phyloP scores from a whole-genome alignment of 1,139 yeast species.

The Pichia sp. region DNA sequence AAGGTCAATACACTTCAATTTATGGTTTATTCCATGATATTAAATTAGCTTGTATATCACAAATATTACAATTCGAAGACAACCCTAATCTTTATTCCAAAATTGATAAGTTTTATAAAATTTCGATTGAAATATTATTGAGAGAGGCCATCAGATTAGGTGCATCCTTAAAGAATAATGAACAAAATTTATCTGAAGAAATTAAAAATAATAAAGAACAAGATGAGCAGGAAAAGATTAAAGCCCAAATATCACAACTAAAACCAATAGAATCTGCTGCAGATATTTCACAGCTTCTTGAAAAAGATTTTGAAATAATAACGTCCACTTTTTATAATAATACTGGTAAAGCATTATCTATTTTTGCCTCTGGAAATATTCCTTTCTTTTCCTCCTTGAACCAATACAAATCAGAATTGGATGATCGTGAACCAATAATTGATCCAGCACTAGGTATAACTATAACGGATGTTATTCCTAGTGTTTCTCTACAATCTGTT shows the following conservation, averaged over 20 bases:
- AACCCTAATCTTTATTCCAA: conserved; percentile 43
- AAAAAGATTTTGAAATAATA: conserved; percentile 63
- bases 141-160: conserved; percentile 60
- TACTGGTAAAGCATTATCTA: conserved; percentile 58
- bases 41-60: conserved; percentile 51
- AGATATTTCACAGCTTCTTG: conserved; percentile 23
- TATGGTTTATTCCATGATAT: conserved; percentile 69
- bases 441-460: conserved; percentile 48
- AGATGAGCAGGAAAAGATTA: conserved; percentile 6
- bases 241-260: conserved; percentile 12
- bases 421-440: conserved; percentile 54
- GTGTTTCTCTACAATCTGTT: conserved; percentile 30
- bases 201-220: not conserved
- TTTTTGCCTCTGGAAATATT: conserved; percentile 35
- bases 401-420: conserved; percentile 55
- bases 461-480: conserved; percentile 55
- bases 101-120: conserved; percentile 64
- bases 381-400: conserved; percentile 69
- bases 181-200: conserved; percentile 3
- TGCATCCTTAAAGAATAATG: conserved; percentile 18
- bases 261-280: conserved; percentile 26
- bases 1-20: conserved; percentile 37
- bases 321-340: conserved; percentile 50
- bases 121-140: conserved; percentile 60
- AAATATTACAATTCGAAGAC: conserved; percentile 24